These are phyloP conservation scores for Vigna hirtella DNA, from an alignment of 306 rosid species.

Conservation along the genomic window DNA sequence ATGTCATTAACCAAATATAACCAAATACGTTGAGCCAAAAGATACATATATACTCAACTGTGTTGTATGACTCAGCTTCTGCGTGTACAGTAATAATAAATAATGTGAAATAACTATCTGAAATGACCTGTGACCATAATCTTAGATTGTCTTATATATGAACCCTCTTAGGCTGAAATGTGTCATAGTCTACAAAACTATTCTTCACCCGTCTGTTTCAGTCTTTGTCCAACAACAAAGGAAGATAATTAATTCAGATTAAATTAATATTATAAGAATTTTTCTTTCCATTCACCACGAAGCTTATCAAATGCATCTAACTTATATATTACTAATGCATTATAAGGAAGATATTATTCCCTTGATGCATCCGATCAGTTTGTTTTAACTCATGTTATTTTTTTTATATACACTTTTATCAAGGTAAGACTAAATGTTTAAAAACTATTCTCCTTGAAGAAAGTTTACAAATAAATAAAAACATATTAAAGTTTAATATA, in stretches of 20 bases:
- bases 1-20: not conserved
- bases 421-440: no score
- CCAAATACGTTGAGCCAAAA: conserved; percentile 11
- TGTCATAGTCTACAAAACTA: not conserved
- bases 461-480: not conserved
- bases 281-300: no score
- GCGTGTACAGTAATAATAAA: not conserved
- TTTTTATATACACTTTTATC: not conserved
- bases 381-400: not conserved
- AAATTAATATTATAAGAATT: no score
- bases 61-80: conserved; percentile 12
- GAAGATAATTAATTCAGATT: not conserved
- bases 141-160: not conserved
- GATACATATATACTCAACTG: not conserved
- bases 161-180: not conserved
- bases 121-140: conserved; percentile 4
- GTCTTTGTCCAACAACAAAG: not conserved
- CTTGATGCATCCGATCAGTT: no score
- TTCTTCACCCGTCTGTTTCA: no score
- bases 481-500: not conserved
- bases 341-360: no score
- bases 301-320: no score
- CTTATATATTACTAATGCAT: no score
- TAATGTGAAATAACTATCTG: not conserved
- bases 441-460: no score